Evolutionary conservation across 148 eudicot genomes (phyloP).

Genomic region (Limonium bicolor): DNA sequence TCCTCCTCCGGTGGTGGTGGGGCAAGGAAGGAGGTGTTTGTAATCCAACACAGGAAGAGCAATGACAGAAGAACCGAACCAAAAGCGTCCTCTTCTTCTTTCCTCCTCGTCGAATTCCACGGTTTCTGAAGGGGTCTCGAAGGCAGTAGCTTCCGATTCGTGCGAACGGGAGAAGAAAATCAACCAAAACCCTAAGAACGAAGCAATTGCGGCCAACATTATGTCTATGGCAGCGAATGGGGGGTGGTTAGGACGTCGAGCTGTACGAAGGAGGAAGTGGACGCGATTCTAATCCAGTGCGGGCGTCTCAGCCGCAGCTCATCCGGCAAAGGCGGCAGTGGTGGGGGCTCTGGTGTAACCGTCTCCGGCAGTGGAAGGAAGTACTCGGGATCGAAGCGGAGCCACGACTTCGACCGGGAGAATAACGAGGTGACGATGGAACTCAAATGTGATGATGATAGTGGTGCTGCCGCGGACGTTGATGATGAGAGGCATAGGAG

Average conservation of each 20-base stretch:
- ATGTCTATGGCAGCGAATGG: constrained; percentile 2
- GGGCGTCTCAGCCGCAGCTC: constrained; percentile 18
- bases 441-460: constrained; percentile 10
- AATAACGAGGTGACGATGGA: constrained; percentile 3
- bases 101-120: background rate
- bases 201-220: background rate
- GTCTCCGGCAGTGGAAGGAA: constrained; percentile 21
- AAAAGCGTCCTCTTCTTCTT: background rate
- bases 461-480: constrained; percentile 7
- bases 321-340: constrained; percentile 32
- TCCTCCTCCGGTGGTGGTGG: no score
- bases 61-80: constrained; percentile 3
- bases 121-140: background rate
- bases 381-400: constrained; percentile 80
- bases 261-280: constrained; percentile 5
- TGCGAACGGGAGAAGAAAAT: no score
- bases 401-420: constrained; percentile 73
- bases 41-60: constrained; percentile 5
- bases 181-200: background rate
- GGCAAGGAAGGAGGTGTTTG: constrained; percentile 2
- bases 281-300: constrained; percentile 4
- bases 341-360: constrained; percentile 1
- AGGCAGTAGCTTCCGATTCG: no score
- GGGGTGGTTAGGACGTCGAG: constrained; percentile 1
- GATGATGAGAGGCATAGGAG: constrained; percentile 19